A percentile compares a stretch with the other conserved stretches of the same genome.
These are phyloP conservation scores for Tolypocladium pustulatum DNA, from an alignment of 2,329 filamentous ascomycete genomes.

Conservation along the genomic window DNA sequence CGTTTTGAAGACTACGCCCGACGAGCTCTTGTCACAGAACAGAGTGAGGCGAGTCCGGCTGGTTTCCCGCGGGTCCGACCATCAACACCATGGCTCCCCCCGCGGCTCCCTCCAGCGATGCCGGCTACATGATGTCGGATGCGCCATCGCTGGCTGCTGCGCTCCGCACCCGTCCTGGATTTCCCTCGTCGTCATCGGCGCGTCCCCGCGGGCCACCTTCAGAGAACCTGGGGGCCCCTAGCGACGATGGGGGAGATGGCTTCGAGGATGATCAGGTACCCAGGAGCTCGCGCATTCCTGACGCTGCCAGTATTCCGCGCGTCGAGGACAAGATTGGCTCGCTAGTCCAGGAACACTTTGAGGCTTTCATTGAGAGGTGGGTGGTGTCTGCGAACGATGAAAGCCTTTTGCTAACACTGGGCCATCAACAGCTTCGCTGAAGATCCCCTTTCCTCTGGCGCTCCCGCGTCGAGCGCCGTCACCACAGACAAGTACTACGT, in stretches of 20 bases:
- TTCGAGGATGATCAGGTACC: constrained; percentile 57
- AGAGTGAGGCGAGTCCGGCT: background rate
- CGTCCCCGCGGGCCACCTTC: constrained; percentile 51
- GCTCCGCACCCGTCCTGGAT: constrained; percentile 29
- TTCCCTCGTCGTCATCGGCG: constrained; percentile 40
- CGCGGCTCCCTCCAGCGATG: constrained; percentile 46
- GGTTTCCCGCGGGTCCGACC: background rate
- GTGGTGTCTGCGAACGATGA: background rate
- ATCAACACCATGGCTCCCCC: background rate
- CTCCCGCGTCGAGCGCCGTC: constrained; percentile 57
- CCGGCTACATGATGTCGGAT: constrained; percentile 48
- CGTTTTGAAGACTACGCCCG: background rate
- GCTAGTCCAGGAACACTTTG: constrained; percentile 65
- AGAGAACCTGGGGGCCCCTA: constrained; percentile 48
- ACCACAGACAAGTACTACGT: constrained; percentile 78
- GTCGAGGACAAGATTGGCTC: constrained; percentile 70
- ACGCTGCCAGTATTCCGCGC: constrained; percentile 47
- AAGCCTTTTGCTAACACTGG: background rate
- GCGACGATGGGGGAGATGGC: constrained; percentile 51
- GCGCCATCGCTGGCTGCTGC: constrained; percentile 31
- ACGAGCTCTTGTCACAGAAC: background rate
- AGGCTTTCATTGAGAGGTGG: constrained; percentile 69
- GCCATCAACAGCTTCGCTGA: constrained; percentile 47
- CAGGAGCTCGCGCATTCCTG: constrained; percentile 33
- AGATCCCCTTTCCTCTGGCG: constrained; percentile 52